These are phyloP conservation scores for Fraxinus greggii DNA, from an alignment of 305 asterid genomes.

Conservation along the genomic window DNA sequence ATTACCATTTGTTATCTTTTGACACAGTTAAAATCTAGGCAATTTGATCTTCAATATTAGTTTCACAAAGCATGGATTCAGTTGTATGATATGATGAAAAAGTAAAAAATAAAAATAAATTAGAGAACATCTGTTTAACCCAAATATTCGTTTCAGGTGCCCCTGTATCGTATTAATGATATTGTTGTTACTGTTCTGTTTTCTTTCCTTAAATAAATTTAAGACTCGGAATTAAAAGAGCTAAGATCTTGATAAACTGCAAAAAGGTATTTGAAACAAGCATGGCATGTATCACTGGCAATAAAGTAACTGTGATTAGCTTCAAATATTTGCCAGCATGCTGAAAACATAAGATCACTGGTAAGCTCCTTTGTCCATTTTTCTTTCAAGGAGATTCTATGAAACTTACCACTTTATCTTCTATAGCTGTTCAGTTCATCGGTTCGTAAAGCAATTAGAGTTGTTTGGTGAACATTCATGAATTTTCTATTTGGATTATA, in stretches of 20 bases:
- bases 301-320: background rate
- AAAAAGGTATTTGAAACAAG: background rate
- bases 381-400: background rate
- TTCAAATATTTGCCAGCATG: background rate
- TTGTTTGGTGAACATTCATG: conserved; percentile 10
- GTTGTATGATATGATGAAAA: background rate
- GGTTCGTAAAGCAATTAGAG: background rate
- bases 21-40: background rate
- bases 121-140: background rate
- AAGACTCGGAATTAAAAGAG: background rate
- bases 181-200: background rate
- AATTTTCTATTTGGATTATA: conserved; percentile 11
- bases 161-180: background rate
- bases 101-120: background rate
- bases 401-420: background rate
- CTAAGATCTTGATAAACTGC: background rate
- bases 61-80: background rate
- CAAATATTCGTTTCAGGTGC: background rate
- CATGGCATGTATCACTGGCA: background rate
- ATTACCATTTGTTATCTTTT: background rate
- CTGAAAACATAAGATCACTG: background rate
- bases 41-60: background rate
- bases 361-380: background rate
- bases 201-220: background rate
- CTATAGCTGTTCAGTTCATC: background rate